These are phyloP conservation scores for Asterionellopsis glacialis DNA, from an alignment of 108 stramenopile genomes.

Conservation along the genomic window DNA sequence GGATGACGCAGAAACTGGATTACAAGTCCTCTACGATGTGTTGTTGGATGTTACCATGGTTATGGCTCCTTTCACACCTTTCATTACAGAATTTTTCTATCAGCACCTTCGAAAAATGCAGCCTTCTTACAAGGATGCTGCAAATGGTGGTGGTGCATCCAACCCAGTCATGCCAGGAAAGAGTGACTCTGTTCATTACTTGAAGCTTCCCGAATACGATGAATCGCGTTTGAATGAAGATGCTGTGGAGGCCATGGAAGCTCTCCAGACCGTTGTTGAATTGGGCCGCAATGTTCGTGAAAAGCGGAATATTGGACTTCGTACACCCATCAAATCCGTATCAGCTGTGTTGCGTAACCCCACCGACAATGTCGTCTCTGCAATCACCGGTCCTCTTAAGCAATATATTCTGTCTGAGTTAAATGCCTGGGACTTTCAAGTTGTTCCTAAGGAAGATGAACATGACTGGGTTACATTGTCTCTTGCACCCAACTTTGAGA, in stretches of 20 bases:
- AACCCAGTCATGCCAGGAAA: slow-evolving; percentile 88
- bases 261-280: slow-evolving; percentile 89
- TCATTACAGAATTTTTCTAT: slow-evolving; percentile 98
- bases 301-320: slow-evolving; percentile 84
- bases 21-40: slow-evolving; percentile 96
- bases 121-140: slow-evolving; percentile 72
- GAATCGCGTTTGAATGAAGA: slow-evolving; percentile 76
- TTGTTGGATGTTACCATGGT: slow-evolving; percentile 88
- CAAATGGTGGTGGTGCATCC: slow-evolving; percentile 53
- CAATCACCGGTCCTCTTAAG: slow-evolving; percentile 78
- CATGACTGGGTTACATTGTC: slow-evolving; percentile 90
- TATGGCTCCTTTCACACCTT: slow-evolving; percentile 99
- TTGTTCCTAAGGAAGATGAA: slow-evolving; percentile 81
- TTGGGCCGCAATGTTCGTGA: slow-evolving; percentile 93
- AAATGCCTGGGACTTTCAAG: slow-evolving; percentile 88
- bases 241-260: slow-evolving; percentile 89
- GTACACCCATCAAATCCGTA: slow-evolving; percentile 91
- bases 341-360: slow-evolving; percentile 87
- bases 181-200: slow-evolving; percentile 94
- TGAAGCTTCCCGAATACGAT: slow-evolving; percentile 83
- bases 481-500: slow-evolving; percentile 84
- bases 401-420: slow-evolving; percentile 94
- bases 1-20: slow-evolving; percentile 78
- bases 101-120: slow-evolving; percentile 91
- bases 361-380: slow-evolving; percentile 63